phyloP scores from a whole-genome alignment of 805 yeast species.

The Metschnikowia lochheadii region DNA sequence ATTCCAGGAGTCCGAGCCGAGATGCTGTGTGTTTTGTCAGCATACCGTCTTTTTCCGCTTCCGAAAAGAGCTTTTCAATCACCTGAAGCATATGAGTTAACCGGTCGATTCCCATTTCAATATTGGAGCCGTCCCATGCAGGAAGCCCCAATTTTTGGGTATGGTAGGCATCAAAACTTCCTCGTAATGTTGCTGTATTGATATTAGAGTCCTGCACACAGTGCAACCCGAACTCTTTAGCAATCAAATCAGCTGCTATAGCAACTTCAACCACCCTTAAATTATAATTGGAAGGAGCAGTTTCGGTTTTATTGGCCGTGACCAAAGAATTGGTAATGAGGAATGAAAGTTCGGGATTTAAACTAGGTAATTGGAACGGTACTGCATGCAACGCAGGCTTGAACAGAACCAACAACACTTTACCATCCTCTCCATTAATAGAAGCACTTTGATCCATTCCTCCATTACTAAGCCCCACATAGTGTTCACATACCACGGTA shows the following conservation, averaged over 20 bases:
- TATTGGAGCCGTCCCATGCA: slow-evolving; percentile 44
- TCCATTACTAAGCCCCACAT: slow-evolving; percentile 73
- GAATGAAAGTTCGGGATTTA: slow-evolving; percentile 44
- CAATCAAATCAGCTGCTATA: slow-evolving; percentile 59
- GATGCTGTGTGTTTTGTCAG: slow-evolving; percentile 46
- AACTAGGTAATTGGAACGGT: slow-evolving; percentile 50
- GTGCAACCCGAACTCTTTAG: slow-evolving; percentile 41
- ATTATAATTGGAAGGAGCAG: slow-evolving; percentile 67
- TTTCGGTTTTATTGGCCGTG: slow-evolving; percentile 60
- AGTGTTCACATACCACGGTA: slow-evolving; percentile 64
- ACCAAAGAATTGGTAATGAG: slow-evolving; percentile 62
- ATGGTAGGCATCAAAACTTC: slow-evolving; percentile 54
- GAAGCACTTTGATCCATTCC: slow-evolving; percentile 79
- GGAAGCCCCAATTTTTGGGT: slow-evolving; percentile 25
- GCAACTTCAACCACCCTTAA: slow-evolving; percentile 70
- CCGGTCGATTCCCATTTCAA: slow-evolving; percentile 38
- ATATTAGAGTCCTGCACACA: slow-evolving; percentile 49
- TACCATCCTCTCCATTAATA: slow-evolving; percentile 54
- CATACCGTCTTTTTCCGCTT: slow-evolving; percentile 42
- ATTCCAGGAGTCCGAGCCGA: slow-evolving; percentile 38
- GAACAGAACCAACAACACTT: slow-evolving; percentile 59
- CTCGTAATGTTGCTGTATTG: slow-evolving; percentile 56
- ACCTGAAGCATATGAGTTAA: slow-evolving; percentile 39
- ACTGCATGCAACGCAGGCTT: slow-evolving; percentile 53
- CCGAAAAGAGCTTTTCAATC: slow-evolving; percentile 39